Evolutionary conservation across 306 rosid species (phyloP).

Genomic region (Trifolium pratense): DNA sequence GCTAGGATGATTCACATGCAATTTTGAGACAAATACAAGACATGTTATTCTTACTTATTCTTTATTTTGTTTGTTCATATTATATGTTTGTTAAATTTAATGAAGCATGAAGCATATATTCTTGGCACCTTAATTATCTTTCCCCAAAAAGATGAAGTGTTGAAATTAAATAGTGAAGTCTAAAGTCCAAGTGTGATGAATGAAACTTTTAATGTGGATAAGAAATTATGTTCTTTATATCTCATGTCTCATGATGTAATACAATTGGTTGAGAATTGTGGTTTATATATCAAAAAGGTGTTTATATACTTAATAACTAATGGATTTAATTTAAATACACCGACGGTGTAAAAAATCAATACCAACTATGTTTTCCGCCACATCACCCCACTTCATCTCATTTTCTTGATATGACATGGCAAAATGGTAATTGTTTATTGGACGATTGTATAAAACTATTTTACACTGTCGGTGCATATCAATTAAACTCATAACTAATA

Average conservation of each 20-base stretch:
- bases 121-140: slow-evolving; percentile 34
- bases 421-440: too few relatives aligned
- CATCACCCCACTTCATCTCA: too few relatives aligned
- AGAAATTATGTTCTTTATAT: slow-evolving; percentile 19
- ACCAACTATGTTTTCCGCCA: too few relatives aligned
- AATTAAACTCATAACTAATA: too few relatives aligned
- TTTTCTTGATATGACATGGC: too few relatives aligned
- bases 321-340: too few relatives aligned
- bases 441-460: too few relatives aligned
- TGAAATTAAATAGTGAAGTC: slow-evolving; percentile 4
- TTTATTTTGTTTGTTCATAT: slow-evolving; percentile 31
- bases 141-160: slow-evolving; percentile 20
- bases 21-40: slow-evolving; percentile 38
- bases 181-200: background rate
- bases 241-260: slow-evolving; percentile 29
- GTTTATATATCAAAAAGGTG: slow-evolving; percentile 16
- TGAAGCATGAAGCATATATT: slow-evolving; percentile 43
- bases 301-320: background rate
- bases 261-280: background rate
- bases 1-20: slow-evolving; percentile 41
- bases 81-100: slow-evolving; percentile 16
- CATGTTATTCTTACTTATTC: slow-evolving; percentile 37
- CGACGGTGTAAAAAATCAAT: too few relatives aligned
- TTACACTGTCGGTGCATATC: too few relatives aligned
- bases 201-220: slow-evolving; percentile 18